These are phyloP conservation scores for Neospora caninum DNA, from an alignment of 169 alveolate genomes.

Conservation along the genomic window DNA sequence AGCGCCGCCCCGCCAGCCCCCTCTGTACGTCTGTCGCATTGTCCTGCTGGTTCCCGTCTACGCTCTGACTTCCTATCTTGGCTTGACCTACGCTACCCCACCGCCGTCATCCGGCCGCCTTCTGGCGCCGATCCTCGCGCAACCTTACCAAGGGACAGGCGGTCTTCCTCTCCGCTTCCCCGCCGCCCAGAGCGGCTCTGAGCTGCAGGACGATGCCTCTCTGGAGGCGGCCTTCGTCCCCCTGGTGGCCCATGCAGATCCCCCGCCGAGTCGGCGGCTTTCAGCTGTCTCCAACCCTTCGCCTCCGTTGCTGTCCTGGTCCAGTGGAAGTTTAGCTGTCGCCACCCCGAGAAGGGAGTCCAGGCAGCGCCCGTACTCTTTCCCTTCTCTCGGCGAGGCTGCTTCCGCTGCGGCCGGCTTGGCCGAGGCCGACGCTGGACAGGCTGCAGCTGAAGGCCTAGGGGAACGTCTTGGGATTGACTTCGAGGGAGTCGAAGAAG, in stretches of 20 bases:
- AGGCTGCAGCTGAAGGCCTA: neutral
- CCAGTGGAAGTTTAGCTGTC: neutral
- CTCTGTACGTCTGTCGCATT: conserved; percentile 34
- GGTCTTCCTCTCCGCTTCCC: neutral
- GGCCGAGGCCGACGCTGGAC: neutral
- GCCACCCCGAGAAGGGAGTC: neutral
- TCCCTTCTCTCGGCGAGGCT: neutral
- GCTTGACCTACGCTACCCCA: conserved; percentile 14
- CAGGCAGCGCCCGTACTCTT: neutral
- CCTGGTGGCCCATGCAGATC: neutral
- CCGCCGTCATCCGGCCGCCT: neutral
- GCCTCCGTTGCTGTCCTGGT: neutral
- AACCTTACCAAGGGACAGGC: neutral
- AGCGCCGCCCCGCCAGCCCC: neutral
- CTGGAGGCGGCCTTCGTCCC: neutral
- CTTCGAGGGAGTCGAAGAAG: neutral
- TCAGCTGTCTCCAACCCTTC: neutral
- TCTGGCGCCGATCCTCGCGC: neutral
- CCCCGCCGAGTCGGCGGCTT: neutral
- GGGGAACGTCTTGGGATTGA: neutral
- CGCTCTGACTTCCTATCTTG: conserved; percentile 33
- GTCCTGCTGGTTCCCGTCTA: conserved; percentile 48
- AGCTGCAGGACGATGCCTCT: neutral
- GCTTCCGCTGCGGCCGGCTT: neutral
- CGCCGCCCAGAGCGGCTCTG: neutral